Conservation (phyloP, 1,284 basidiomycete genomes). For the Rhodotorula mucilaginosa region DNA sequence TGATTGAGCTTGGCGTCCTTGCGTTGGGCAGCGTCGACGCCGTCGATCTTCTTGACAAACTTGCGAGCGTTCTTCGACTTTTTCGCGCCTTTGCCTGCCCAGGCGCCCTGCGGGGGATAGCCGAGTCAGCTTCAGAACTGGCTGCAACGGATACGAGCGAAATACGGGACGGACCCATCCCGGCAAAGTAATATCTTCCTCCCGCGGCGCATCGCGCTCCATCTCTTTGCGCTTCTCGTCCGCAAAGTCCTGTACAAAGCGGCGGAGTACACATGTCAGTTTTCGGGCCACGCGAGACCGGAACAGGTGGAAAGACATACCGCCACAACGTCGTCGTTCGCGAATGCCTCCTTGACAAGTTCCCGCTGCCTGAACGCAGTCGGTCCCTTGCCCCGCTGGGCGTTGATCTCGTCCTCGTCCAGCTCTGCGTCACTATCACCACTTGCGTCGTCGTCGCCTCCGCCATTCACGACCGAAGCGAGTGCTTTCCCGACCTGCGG, state of each 20-base stretch:
- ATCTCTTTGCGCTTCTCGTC: constrained; percentile 75
- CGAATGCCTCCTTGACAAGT: constrained; percentile 89
- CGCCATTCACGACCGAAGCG: background rate
- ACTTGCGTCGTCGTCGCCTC: constrained; percentile 18
- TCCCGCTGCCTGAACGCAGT: constrained; percentile 79
- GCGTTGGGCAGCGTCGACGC: constrained; percentile 71
- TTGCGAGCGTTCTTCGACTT: constrained; percentile 53
- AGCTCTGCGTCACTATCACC: constrained; percentile 54
- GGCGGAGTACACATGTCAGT: background rate
- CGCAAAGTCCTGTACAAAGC: constrained; percentile 66
- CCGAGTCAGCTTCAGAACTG: too few species aligned
- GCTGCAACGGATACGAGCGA: background rate
- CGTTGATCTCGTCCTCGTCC: constrained; percentile 51
- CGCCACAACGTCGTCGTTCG: constrained; percentile 89
- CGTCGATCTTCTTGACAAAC: constrained; percentile 74
- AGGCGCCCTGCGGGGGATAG: constrained; percentile 64
- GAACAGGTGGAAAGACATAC: constrained; percentile 52
- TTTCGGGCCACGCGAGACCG: background rate
- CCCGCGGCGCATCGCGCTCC: constrained; percentile 76
- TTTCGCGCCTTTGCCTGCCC: constrained; percentile 75
- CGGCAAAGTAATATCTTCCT: constrained; percentile 84
- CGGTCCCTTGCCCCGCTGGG: constrained; percentile 51
- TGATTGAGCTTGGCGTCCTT: constrained; percentile 80
- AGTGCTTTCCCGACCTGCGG: constrained; percentile 18
- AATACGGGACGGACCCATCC: constrained; percentile 71